Evolutionary conservation across 2,329 filamentous ascomycete species (phyloP).

Genomic region (Emmonsiellopsis sp.): DNA sequence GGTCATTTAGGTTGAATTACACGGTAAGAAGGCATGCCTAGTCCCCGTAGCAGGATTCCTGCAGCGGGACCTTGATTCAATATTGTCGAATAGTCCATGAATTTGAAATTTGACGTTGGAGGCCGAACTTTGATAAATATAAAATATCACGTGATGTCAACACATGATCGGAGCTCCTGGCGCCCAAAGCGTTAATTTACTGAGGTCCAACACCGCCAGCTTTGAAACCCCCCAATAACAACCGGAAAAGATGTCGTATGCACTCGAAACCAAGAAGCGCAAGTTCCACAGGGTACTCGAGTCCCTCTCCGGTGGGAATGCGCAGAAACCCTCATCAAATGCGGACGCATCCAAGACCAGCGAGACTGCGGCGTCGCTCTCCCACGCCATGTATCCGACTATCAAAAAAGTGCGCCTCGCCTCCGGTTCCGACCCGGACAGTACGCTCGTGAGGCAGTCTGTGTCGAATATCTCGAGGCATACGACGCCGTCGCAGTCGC

Average conservation of each 20-base stretch:
- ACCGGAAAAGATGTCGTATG: constrained; percentile 31
- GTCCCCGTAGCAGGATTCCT: too few relatives aligned
- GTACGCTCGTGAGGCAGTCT: constrained; percentile 2
- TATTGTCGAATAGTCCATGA: too few relatives aligned
- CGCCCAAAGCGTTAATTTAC: background rate
- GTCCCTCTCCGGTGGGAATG: constrained; percentile 28
- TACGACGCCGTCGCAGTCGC: constrained; percentile 24
- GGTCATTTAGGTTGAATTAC: too few relatives aligned
- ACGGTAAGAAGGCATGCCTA: too few relatives aligned
- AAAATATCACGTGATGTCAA: too few relatives aligned
- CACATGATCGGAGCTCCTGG: background rate
- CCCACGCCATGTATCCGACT: constrained; percentile 5
- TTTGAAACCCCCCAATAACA: background rate
- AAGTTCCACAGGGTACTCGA: constrained; percentile 40
- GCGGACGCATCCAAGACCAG: background rate
- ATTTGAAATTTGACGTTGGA: too few relatives aligned
- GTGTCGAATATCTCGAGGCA: constrained; percentile 16
- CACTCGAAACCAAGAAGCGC: constrained; percentile 38
- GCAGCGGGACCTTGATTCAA: too few relatives aligned
- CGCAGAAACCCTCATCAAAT: constrained; percentile 6
- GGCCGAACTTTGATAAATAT: too few relatives aligned
- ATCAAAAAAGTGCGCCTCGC: constrained; percentile 13
- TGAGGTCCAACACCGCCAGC: background rate
- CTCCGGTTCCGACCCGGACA: constrained; percentile 3
- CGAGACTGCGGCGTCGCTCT: background rate